These are phyloP conservation scores for Exophiala oligosperma DNA, from an alignment of 2,329 filamentous ascomycete genomes.

Conservation along the genomic window DNA sequence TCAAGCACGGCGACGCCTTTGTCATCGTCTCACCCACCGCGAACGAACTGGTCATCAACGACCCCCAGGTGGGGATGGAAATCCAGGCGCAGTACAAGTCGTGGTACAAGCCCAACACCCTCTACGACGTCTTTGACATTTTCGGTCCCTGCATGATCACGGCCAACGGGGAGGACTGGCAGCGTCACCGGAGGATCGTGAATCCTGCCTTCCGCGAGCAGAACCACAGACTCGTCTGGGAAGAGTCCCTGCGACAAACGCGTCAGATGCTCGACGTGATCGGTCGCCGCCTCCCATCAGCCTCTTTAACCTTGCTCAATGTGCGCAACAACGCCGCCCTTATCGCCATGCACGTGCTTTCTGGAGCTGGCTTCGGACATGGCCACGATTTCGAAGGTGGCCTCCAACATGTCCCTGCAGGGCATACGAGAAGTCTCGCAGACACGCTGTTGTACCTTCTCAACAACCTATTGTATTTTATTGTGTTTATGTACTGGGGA, in stretches of 20 bases:
- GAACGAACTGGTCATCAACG: conserved; percentile 22
- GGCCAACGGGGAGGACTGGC: conserved; percentile 38
- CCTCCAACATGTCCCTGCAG: conserved; percentile 11
- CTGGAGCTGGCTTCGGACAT: conserved; percentile 39
- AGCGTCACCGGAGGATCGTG: conserved; percentile 45
- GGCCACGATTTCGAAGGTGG: conserved; percentile 18
- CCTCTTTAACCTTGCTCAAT: conserved; percentile 4
- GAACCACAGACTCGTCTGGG: conserved; percentile 43
- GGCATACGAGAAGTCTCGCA: conserved; percentile 30
- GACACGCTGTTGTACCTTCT: conserved; percentile 27
- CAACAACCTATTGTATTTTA: conserved; percentile 13
- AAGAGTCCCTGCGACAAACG: conserved; percentile 36
- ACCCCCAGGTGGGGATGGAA: conserved; percentile 11
- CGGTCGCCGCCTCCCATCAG: not conserved
- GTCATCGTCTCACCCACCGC: conserved; percentile 11
- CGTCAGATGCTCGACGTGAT: conserved; percentile 32
- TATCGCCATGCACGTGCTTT: conserved; percentile 40
- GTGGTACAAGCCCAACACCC: conserved; percentile 14
- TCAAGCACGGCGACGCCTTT: conserved; percentile 15
- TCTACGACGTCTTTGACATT: conserved; percentile 22
- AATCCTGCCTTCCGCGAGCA: conserved; percentile 47
- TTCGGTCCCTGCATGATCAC: conserved; percentile 19
- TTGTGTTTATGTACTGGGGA: conserved; percentile 15
- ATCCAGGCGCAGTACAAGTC: conserved; percentile 17
- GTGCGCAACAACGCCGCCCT: conserved; percentile 36